phyloP scores from a whole-genome alignment of 2,329 filamentous ascomycete species.

The Xenoacremonium recifei region DNA sequence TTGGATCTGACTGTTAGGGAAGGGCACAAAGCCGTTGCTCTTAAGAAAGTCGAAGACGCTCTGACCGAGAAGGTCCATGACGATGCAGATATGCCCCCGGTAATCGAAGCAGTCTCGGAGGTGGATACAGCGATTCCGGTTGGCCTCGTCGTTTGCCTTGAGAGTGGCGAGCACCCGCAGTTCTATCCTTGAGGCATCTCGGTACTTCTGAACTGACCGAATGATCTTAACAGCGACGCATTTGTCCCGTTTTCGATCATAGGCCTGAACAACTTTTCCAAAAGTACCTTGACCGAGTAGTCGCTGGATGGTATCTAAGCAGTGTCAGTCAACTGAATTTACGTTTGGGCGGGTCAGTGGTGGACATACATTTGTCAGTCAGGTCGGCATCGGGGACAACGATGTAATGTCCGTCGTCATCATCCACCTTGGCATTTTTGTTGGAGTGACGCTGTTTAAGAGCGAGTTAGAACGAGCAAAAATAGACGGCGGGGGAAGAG shows the following conservation, averaged over 20 bases:
- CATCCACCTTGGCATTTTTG: constrained; percentile 76
- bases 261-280: constrained; percentile 94
- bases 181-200: constrained; percentile 93
- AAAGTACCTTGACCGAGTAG: constrained; percentile 96
- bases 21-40: constrained; percentile 90
- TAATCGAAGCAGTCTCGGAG: constrained; percentile 96
- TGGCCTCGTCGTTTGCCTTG: constrained; percentile 85
- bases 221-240: constrained; percentile 96
- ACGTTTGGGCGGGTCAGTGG: not conserved
- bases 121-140: constrained; percentile 96
- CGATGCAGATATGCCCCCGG: constrained; percentile 90
- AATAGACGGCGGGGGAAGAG: constrained; percentile 1
- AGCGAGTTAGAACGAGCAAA: constrained; percentile 11
- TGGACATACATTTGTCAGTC: constrained; percentile 79
- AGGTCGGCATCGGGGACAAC: constrained; percentile 83
- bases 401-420: constrained; percentile 96
- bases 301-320: constrained; percentile 78
- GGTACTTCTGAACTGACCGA: constrained; percentile 95
- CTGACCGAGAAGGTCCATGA: constrained; percentile 77
- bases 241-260: constrained; percentile 74
- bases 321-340: constrained; percentile 17
- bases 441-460: constrained; percentile 35
- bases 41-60: constrained; percentile 99
- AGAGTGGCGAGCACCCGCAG: constrained; percentile 88
- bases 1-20: constrained; percentile 97